Base-by-base conservation (phyloP, 1,139 yeast species). In the Pneumocystis wakefieldiae region DNA sequence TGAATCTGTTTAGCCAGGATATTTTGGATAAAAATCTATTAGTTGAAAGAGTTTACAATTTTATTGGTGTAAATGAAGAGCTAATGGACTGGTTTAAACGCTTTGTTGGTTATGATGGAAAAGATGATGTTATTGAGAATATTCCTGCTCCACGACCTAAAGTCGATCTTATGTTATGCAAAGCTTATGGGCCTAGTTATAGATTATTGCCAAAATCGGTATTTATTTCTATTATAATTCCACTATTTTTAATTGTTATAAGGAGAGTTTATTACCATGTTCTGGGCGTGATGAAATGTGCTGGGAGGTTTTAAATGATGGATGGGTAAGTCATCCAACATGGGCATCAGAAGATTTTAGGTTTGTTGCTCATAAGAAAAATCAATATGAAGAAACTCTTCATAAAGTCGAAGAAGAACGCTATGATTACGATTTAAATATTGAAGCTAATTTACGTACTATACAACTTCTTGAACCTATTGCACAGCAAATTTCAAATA, bases 271-370 rank as follows among this genome's bases (percentile, higher is more conserved):
- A 71, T 90, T 91, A 96, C 97, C 97, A 24, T 91, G 97, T 71
- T 88, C 96, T 10, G 98, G 98, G 32, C 83, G 98, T 69, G 99
- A 94, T 74, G 97, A 91, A 71, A 88, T 94, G 94, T 94, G 98
- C 73, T 91, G 97, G 97, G 97, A 92, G 73, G 96, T 92, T 35
- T 80, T 94, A 69, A 92, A 92, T 74, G 98, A 92, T 73, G 97
- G 92, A 75, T 94, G 97, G 97, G 97, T 92, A 35, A 97, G 97
- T 2, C 97, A 91, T 74, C 99, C 99, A 53, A 95, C 96, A 6
- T 94, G 98, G 98, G 98, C 97, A 1, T 91, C 97, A 0, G 98
- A 92, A 74, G 98, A 94, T 73, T 88, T 96, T 32, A 98, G 98
- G 0, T 92, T 91, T 72, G 91, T 92, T 72, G 96, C 98, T 19